Percentiles rank a stretch among this genome's conserved stretches.
phyloP scores from a whole-genome alignment of 805 yeast genomes.

The Ogataea henricii region DNA sequence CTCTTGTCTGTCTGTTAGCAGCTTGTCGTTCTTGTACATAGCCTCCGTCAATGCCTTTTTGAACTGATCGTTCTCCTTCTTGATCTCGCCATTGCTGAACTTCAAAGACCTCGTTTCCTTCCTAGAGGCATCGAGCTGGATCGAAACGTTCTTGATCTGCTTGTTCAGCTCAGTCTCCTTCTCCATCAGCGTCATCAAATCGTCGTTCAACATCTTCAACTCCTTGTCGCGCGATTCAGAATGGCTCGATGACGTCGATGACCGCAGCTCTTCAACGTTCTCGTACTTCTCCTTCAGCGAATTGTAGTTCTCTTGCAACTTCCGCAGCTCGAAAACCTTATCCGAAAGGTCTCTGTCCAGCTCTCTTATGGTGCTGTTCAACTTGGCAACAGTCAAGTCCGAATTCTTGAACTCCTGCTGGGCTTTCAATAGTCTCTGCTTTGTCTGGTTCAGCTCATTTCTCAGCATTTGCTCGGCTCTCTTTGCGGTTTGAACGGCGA shows the following conservation, averaged over 20 bases:
- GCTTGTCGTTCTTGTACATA: constrained; percentile 45
- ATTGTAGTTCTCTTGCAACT: constrained; percentile 48
- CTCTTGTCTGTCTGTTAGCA: constrained; percentile 45
- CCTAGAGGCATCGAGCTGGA: constrained; percentile 58
- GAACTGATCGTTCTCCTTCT: constrained; percentile 45
- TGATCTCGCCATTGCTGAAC: constrained; percentile 39
- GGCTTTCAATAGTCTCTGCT: constrained; percentile 46
- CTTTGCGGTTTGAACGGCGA: constrained; percentile 62
- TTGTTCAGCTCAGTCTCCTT: constrained; percentile 68
- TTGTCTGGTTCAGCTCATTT: constrained; percentile 55
- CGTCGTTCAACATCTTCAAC: constrained; percentile 53
- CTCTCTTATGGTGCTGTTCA: constrained; percentile 51
- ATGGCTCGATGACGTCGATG: constrained; percentile 33
- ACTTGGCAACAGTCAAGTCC: constrained; percentile 53
- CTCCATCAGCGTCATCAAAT: constrained; percentile 55
- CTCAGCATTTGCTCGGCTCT: constrained; percentile 58
- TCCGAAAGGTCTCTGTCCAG: constrained; percentile 60
- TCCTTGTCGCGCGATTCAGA: constrained; percentile 46
- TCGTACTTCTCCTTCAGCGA: constrained; percentile 54
- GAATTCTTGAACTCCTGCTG: constrained; percentile 56
- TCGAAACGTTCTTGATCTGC: constrained; percentile 59
- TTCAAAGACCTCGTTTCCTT: constrained; percentile 45
- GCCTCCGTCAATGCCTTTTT: constrained; percentile 42
- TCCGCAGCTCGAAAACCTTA: constrained; percentile 54
- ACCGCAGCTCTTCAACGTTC: constrained; percentile 41